Percentiles rank a stretch among this genome's conserved stretches.
These are phyloP conservation scores for Pseudopyrenochaeta lycopersici DNA, from an alignment of 2,329 filamentous ascomycete genomes.

Conservation along the genomic window DNA sequence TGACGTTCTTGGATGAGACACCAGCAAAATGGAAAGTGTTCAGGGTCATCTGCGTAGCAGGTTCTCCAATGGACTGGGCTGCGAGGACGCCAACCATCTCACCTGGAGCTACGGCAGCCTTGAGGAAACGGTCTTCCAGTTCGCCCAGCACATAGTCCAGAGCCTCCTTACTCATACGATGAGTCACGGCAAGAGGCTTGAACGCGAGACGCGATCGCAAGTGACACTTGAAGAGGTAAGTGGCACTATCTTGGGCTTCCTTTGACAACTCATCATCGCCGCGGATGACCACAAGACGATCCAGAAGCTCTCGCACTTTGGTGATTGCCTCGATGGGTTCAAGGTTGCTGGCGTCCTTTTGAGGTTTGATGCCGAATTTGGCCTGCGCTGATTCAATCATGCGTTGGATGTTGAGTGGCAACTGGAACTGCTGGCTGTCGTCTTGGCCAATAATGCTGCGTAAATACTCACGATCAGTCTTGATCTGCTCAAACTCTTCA, in stretches of 20 bases:
- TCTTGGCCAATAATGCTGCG: constrained; percentile 72
- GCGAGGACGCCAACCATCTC: constrained; percentile 99
- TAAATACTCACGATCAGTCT: constrained; percentile 77
- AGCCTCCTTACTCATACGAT: constrained; percentile 87
- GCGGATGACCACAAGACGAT: constrained; percentile 83
- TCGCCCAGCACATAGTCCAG: constrained; percentile 94
- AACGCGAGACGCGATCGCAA: constrained; percentile 89
- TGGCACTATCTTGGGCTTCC: constrained; percentile 89
- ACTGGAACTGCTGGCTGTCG: constrained; percentile 85
- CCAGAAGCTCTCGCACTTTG: constrained; percentile 76
- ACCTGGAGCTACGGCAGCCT: constrained; percentile 86
- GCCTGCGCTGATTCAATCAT: constrained; percentile 91
- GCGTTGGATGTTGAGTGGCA: constrained; percentile 89
- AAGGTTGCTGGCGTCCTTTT: constrained; percentile 85
- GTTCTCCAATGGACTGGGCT: constrained; percentile 98
- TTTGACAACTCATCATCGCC: constrained; percentile 81
- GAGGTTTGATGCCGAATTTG: constrained; percentile 84
- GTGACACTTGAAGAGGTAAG: constrained; percentile 90
- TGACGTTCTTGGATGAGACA: constrained; percentile 99
- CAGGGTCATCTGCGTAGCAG: constrained; percentile 98
- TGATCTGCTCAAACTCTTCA: constrained; percentile 82
- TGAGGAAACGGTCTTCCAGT: constrained; percentile 86
- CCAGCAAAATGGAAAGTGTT: constrained; percentile 99
- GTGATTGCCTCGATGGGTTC: constrained; percentile 88
- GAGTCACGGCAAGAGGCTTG: constrained; percentile 87